Percentiles rank a stretch among this genome's conserved stretches.
Conservation (phyloP, 2,329 filamentous ascomycete genomes). For the Onygenales sp. region DNA sequence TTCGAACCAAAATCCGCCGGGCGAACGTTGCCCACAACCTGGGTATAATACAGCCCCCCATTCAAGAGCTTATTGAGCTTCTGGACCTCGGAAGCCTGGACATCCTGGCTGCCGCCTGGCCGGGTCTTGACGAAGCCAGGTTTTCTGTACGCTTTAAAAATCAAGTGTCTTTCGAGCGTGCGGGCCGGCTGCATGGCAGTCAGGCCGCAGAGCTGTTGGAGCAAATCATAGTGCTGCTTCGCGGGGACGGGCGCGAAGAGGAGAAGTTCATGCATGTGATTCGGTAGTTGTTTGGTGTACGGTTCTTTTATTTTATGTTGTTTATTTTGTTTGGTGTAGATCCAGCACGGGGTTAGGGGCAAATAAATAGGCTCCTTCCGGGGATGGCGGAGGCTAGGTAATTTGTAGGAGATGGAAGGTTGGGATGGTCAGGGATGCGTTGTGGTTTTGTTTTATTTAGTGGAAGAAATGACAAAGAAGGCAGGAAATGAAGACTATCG, state of each 20-base stretch:
- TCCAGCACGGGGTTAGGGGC: not conserved
- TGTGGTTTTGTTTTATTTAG: no score
- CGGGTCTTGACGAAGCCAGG: conserved; percentile 30
- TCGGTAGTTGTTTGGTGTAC: not conserved
- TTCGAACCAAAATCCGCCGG: conserved; percentile 27
- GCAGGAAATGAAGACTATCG: not conserved
- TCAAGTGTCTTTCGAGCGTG: conserved; percentile 44
- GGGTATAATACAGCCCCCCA: conserved; percentile 45
- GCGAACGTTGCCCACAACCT: conserved; percentile 38
- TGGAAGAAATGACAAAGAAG: not conserved
- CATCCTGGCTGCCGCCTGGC: conserved; percentile 35
- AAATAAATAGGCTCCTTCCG: not conserved
- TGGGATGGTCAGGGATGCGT: not conserved
- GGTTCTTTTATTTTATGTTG: not conserved
- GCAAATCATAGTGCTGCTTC: conserved; percentile 49
- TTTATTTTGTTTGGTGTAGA: not conserved
- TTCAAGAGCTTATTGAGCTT: conserved; percentile 38
- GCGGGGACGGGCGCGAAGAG: conserved; percentile 51
- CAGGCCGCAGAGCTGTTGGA: conserved; percentile 53
- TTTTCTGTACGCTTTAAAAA: conserved; percentile 48
- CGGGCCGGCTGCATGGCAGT: conserved; percentile 51
- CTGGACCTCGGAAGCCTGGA: conserved; percentile 35
- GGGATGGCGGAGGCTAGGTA: not conserved
- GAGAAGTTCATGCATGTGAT: conserved; percentile 51
- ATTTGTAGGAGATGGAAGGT: not conserved